phyloP scores from a whole-genome alignment of 129 eudicot species.

The Heracleum sosnowskyi region DNA sequence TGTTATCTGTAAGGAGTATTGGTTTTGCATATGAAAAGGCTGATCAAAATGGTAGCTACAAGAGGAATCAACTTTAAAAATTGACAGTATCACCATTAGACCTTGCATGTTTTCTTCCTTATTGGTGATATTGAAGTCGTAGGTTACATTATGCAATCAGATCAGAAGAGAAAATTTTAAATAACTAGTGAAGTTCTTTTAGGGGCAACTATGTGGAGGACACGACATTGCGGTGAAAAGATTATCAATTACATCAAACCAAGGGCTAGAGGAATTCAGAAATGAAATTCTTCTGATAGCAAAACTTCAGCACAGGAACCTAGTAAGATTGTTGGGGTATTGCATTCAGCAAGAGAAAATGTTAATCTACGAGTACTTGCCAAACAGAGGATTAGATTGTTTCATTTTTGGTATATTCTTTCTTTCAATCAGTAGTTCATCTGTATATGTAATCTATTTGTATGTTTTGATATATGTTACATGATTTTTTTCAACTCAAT shows the following conservation, averaged over 20 bases:
- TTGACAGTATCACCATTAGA: too few relatives aligned
- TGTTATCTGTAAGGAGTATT: too few relatives aligned
- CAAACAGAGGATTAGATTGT: background rate
- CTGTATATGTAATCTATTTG: too few relatives aligned
- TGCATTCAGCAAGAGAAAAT: slow-evolving; percentile 2
- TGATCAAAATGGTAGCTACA: too few relatives aligned
- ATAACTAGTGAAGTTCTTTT: too few relatives aligned
- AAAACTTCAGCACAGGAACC: slow-evolving; percentile 8
- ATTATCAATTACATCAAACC: background rate
- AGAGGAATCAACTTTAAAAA: too few relatives aligned
- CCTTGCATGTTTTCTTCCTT: too few relatives aligned
- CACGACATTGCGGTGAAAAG: background rate
- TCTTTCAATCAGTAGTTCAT: background rate
- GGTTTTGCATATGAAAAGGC: too few relatives aligned
- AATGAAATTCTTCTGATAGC: background rate
- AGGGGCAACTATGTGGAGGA: background rate
- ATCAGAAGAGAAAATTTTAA: too few relatives aligned
- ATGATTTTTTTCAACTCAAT: too few relatives aligned
- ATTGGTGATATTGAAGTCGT: too few relatives aligned
- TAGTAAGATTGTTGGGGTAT: background rate
- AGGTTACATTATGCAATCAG: too few relatives aligned
- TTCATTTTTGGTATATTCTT: background rate
- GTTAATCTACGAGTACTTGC: background rate
- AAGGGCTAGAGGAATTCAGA: background rate
- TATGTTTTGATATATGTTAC: slow-evolving; percentile 3